Evolutionary conservation across 2,329 filamentous ascomycete species (phyloP).

Genomic region (Trichoderma koningiopsis): DNA sequence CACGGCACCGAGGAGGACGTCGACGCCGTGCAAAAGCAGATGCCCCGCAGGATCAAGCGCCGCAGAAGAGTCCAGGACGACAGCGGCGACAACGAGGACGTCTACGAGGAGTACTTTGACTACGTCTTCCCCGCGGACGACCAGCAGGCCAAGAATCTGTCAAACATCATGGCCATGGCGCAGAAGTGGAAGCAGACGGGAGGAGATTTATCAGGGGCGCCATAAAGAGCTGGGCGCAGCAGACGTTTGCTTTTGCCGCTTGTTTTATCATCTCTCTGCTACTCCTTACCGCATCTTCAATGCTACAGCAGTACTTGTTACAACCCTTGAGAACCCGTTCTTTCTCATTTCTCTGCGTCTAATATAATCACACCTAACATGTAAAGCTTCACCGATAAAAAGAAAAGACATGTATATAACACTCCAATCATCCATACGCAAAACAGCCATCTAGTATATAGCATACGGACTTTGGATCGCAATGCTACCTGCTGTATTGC

Average conservation of each 20-base stretch:
- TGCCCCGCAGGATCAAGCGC: constrained; percentile 93
- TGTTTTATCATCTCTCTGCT: neutral
- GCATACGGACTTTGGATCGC: neutral
- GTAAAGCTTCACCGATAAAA: neutral
- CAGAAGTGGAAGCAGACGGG: constrained; percentile 78
- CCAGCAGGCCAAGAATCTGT: constrained; percentile 78
- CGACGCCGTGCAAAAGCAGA: constrained; percentile 84
- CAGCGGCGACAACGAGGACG: constrained; percentile 36
- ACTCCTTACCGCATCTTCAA: neutral
- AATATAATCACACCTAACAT: neutral
- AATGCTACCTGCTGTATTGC: neutral
- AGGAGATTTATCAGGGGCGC: constrained; percentile 38
- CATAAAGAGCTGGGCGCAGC: constrained; percentile 5
- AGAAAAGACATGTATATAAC: neutral
- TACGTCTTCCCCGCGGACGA: constrained; percentile 97
- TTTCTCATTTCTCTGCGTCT: neutral
- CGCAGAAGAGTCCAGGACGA: constrained; percentile 81
- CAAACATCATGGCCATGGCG: constrained; percentile 81
- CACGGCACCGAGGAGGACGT: constrained; percentile 77
- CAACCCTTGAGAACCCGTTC: neutral
- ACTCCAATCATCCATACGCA: neutral
- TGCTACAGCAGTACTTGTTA: neutral
- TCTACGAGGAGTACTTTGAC: constrained; percentile 92
- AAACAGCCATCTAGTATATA: neutral
- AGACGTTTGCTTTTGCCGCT: neutral